A percentile compares a stretch with the other conserved stretches of the same genome.
Evolutionary conservation across 2,329 filamentous ascomycete species (phyloP).

Genomic region (Exophiala calicioides): DNA sequence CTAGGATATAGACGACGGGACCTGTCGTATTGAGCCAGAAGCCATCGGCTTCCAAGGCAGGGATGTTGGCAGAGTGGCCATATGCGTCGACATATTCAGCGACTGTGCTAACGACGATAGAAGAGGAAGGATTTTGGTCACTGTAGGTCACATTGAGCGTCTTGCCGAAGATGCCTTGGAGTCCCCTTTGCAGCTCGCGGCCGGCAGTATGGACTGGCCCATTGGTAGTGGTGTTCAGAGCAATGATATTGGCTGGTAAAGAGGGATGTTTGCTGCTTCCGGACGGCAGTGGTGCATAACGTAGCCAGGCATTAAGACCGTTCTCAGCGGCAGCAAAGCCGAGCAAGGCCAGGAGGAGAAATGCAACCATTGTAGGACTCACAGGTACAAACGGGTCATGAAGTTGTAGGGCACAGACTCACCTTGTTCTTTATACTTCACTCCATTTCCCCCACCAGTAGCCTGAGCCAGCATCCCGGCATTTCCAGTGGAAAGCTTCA

Average conservation of each 20-base stretch:
- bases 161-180: constrained; percentile 59
- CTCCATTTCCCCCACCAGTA: background rate
- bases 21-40: constrained; percentile 58
- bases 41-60: constrained; percentile 46
- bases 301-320: constrained; percentile 64
- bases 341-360: constrained; percentile 8
- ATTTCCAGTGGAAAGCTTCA: background rate
- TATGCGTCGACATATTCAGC: constrained; percentile 34
- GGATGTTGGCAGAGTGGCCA: constrained; percentile 25
- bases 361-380: constrained; percentile 4
- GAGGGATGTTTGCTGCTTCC: constrained; percentile 39
- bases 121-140: constrained; percentile 27
- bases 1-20: constrained; percentile 53
- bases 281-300: constrained; percentile 59
- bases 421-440: constrained; percentile 1
- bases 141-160: constrained; percentile 40
- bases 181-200: constrained; percentile 59
- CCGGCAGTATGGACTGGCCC: constrained; percentile 63
- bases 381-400: background rate
- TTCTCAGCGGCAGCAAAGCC: constrained; percentile 52
- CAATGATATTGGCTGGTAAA: constrained; percentile 53
- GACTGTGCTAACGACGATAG: constrained; percentile 38
- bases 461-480: background rate
- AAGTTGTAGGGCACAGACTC: background rate
- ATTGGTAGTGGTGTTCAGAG: constrained; percentile 55